Percentiles rank a stretch among this genome's conserved stretches.
These are phyloP conservation scores for Stromatinia cepivora DNA, from an alignment of 2,329 filamentous ascomycete species.

Conservation along the genomic window DNA sequence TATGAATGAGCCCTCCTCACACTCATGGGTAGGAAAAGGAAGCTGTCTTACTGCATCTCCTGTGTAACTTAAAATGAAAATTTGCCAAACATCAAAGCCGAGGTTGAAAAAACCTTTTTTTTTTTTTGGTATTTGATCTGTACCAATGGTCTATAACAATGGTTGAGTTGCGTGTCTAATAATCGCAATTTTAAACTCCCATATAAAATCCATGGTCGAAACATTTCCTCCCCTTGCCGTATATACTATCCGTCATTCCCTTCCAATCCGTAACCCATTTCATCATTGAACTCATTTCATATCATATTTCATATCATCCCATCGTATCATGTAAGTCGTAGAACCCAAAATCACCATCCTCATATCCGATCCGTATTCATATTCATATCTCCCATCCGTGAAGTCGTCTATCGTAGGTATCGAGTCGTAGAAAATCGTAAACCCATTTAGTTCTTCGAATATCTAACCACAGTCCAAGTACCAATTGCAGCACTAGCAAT, in stretches of 20 bases:
- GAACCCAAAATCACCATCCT: slow-evolving; percentile 1
- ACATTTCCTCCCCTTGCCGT: not conserved
- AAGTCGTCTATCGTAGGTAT: not conserved
- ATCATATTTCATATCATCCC: slow-evolving; percentile 2
- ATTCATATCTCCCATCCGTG: not conserved
- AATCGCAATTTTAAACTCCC: not conserved
- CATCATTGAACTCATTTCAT: not conserved
- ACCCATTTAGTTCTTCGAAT: slow-evolving; percentile 8
- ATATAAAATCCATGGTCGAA: slow-evolving; percentile 3
- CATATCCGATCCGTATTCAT: not conserved
- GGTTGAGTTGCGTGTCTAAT: slow-evolving; percentile 6
- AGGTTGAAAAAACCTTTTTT: not conserved
- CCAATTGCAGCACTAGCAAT: slow-evolving; percentile 37
- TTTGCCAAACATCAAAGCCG: not conserved
- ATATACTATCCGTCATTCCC: not conserved
- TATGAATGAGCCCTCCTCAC: not conserved
- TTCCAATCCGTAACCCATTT: not conserved
- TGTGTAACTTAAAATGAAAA: not conserved
- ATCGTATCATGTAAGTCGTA: slow-evolving; percentile 4
- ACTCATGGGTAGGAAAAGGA: not conserved
- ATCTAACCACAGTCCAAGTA: slow-evolving; percentile 33
- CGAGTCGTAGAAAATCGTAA: not conserved
- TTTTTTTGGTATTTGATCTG: not conserved
- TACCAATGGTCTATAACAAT: slow-evolving; percentile 5
- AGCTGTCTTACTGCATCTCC: not conserved